A percentile compares a stretch with the other conserved stretches of the same genome.
Conservation (phyloP, 2,329 filamentous ascomycete species). For the Colletotrichum sp. region DNA sequence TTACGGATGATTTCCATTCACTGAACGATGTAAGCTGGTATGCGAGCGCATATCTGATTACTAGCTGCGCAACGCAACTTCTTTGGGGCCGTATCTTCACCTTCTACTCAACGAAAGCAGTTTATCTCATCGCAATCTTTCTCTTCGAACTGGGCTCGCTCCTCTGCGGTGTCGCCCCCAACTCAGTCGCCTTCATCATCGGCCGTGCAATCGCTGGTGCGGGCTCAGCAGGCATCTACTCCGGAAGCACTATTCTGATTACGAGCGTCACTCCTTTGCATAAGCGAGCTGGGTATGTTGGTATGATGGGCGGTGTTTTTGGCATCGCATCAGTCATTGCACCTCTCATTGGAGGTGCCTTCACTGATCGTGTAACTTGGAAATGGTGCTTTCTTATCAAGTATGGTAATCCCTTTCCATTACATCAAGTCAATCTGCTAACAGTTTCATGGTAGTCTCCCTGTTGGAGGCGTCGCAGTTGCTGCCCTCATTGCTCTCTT, state of each 20-base stretch:
- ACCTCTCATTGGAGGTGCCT: constrained; percentile 36
- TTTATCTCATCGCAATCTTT: constrained; percentile 46
- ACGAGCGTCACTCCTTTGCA: constrained; percentile 43
- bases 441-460: neutral
- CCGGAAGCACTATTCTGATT: constrained; percentile 54
- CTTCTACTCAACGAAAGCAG: constrained; percentile 48
- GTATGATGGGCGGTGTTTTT: constrained; percentile 45
- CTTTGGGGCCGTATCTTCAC: constrained; percentile 47
- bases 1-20: constrained; percentile 45
- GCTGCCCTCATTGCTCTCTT: neutral
- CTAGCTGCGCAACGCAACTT: constrained; percentile 42
- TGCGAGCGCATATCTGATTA: constrained; percentile 46
- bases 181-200: constrained; percentile 52
- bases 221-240: constrained; percentile 55
- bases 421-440: neutral
- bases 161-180: constrained; percentile 47
- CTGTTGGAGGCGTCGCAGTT: neutral
- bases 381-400: constrained; percentile 47
- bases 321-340: constrained; percentile 44
- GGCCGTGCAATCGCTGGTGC: constrained; percentile 58
- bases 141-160: constrained; percentile 48
- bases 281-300: constrained; percentile 35
- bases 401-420: constrained; percentile 8
- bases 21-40: constrained; percentile 56
- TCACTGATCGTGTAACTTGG: constrained; percentile 38